Evolutionary conservation across 1,139 yeast genomes (phyloP).

Genomic region (Yamadazyma dendronema): DNA sequence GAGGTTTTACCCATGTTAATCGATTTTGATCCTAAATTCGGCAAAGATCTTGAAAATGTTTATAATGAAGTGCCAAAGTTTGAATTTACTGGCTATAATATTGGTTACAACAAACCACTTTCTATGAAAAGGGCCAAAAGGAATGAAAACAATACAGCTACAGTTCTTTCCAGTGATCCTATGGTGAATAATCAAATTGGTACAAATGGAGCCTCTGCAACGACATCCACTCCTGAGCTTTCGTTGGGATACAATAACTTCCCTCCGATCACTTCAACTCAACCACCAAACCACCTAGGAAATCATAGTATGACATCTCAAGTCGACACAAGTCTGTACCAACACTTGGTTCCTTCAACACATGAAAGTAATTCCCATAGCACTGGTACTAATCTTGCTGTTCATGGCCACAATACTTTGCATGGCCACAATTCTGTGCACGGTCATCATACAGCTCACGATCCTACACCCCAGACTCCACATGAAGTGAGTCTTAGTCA

Average conservation of each 20-base stretch:
- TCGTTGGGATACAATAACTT: conserved; percentile 4
- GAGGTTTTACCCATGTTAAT: conserved; percentile 36
- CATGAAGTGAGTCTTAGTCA: conserved; percentile 2
- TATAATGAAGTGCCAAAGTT: conserved; percentile 35
- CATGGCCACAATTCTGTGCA: neutral
- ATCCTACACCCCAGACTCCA: neutral
- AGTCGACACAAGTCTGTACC: conserved; percentile 3
- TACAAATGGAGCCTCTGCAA: too few species aligned
- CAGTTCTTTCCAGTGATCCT: neutral
- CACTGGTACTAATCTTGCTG: neutral
- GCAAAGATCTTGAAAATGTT: conserved; percentile 31
- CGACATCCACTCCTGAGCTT: conserved; percentile 1
- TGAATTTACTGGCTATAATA: conserved; percentile 31
- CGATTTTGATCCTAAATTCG: conserved; percentile 27
- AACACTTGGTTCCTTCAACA: conserved; percentile 2
- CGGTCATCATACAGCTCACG: neutral
- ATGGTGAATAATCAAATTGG: too few species aligned
- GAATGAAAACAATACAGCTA: neutral
- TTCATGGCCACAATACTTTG: neutral
- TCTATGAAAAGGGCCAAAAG: conserved; percentile 9
- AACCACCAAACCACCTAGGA: neutral
- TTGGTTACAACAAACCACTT: conserved; percentile 30
- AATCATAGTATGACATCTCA: neutral
- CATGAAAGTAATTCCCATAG: neutral
- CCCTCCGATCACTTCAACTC: conserved; percentile 4